Evolutionary conservation across 805 yeast species (phyloP).

Genomic region (Grigorovia jiainica): DNA sequence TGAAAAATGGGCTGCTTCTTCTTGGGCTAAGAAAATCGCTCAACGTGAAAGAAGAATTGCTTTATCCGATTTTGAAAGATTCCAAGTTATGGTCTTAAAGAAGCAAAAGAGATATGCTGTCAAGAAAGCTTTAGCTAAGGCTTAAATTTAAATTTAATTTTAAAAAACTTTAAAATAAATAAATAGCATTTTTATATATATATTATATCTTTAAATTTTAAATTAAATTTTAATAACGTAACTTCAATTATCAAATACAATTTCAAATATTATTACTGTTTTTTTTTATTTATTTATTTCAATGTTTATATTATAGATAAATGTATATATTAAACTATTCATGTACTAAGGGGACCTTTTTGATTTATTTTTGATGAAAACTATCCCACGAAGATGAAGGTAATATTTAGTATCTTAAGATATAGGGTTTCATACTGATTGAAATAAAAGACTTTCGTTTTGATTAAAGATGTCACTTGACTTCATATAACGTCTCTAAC

Average conservation of each 20-base stretch:
- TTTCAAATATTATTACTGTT: neutral
- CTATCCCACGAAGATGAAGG: no score
- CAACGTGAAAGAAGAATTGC: conserved; percentile 87
- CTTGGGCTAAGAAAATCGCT: conserved; percentile 98
- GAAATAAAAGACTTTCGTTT: no score
- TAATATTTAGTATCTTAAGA: no score
- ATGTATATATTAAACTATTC: neutral
- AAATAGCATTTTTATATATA: conserved; percentile 3
- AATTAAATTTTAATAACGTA: neutral
- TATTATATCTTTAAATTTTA: neutral
- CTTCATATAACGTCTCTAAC: no score
- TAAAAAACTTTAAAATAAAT: neutral
- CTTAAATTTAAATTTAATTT: conserved; percentile 36
- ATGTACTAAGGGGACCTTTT: no score
- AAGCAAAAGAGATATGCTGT: conserved; percentile 95
- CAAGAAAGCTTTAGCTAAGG: conserved; percentile 95
- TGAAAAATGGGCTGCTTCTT: conserved; percentile 82
- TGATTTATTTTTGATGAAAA: no score
- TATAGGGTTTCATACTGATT: no score
- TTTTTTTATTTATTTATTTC: neutral
- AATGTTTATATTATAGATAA: neutral
- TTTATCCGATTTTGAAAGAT: conserved; percentile 96
- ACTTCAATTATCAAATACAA: neutral
- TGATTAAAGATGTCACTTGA: no score
- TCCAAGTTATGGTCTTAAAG: conserved; percentile 96